Evolutionary conservation across 495 filamentous ascomycete species (phyloP), one percentile per base, ranked within the genome.

Genomic region (Cudoniella acicularis): DNA sequence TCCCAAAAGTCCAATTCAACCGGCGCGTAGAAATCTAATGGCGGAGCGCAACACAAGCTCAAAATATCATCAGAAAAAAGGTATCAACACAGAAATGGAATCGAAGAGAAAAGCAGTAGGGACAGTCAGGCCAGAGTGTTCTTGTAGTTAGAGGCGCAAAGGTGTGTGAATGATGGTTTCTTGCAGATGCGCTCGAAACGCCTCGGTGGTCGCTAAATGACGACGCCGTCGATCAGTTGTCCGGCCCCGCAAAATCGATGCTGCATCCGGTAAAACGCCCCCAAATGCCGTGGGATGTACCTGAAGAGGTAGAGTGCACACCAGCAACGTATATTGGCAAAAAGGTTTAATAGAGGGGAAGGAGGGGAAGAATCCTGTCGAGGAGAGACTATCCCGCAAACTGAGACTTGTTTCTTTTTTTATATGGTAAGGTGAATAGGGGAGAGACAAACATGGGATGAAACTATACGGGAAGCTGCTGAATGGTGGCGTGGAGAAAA

Each of bases 101-200:
- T 36, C 30, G 30, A 36, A 36, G 6, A 36, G 13, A 13, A 36
- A 21, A 49, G 30, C 25, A 49, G 51, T 25, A 47, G 27, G 21
- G 50, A 63, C 50, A 59, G 61, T 63, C 11, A 59, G 61, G 61
- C 56, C 56, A 63, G 61, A 49, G 59, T 63, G 61, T 59, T 59
- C 30, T 36, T 36, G 30, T 13, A 36, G 30, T 36, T 6, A 6
- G 6, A 13, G 6, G 30, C 30, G 30, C 30, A 36, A n/a, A 36
- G 30, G 30, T 36, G 30, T n/a, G 30, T 36, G 30, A 36, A 36
- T 13, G 13, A 36, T 36, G 6, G 13, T 13, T 36, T 13, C 30
- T 6, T 13, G 30, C 13, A 4, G 6, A 36, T 36, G 4, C 30
- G 30, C 30, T 4, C 49, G 56, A 56, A 30, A 48, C 23, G n/a